Evolutionary conservation across 805 yeast species (phyloP).

Genomic region (Kodamaea lidongshanica): DNA sequence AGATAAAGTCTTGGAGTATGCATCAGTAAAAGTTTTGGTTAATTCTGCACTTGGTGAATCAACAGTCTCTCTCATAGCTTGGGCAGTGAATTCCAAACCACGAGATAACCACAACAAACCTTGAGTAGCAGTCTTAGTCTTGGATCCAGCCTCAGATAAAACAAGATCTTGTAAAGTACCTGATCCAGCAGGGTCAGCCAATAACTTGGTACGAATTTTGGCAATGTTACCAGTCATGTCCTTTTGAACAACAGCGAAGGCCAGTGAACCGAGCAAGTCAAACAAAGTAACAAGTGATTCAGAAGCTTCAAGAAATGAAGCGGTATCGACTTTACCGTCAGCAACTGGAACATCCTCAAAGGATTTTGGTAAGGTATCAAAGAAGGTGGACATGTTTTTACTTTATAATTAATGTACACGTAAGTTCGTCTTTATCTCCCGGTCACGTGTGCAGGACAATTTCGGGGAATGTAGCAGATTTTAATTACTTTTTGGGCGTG

Average conservation of each 20-base stretch:
- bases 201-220: conserved; percentile 62
- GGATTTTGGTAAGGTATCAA: conserved; percentile 69
- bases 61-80: conserved; percentile 76
- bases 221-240: conserved; percentile 84
- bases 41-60: conserved; percentile 60
- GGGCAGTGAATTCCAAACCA: conserved; percentile 87
- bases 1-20: conserved; percentile 75
- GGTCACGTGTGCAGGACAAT: too few species aligned
- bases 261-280: conserved; percentile 78
- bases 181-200: conserved; percentile 56
- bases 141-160: conserved; percentile 60
- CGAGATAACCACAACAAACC: conserved; percentile 82
- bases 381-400: conserved; percentile 67
- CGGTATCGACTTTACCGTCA: conserved; percentile 61
- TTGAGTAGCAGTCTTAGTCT: conserved; percentile 77
- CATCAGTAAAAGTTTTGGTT: conserved; percentile 71
- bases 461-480: too few species aligned
- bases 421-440: too few species aligned
- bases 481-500: too few species aligned
- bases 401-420: too few species aligned
- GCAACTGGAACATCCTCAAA: conserved; percentile 68
- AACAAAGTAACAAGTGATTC: conserved; percentile 78
- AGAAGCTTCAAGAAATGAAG: conserved; percentile 74
- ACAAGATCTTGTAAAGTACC: conserved; percentile 75
- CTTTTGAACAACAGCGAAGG: conserved; percentile 76